Conservation (phyloP, 805 yeast genomes). For the Metschnikowia proteae region DNA sequence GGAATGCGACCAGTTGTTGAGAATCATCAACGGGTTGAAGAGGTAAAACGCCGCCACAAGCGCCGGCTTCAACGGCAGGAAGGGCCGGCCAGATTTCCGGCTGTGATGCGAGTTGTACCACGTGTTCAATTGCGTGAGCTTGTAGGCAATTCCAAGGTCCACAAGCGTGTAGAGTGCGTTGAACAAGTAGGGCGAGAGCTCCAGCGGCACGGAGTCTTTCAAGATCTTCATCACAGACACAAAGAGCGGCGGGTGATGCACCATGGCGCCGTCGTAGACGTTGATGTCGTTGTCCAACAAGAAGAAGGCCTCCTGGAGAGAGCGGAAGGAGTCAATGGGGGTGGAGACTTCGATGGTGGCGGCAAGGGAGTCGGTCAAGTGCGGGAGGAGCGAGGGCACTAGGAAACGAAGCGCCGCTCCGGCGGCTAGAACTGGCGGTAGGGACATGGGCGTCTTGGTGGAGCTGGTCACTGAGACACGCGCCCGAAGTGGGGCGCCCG, state of each 20-base stretch:
- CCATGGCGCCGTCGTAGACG: slow-evolving; percentile 81
- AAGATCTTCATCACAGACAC: slow-evolving; percentile 44
- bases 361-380: slow-evolving; percentile 24
- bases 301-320: slow-evolving; percentile 34
- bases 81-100: slow-evolving; percentile 14
- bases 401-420: slow-evolving; percentile 28
- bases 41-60: slow-evolving; percentile 61
- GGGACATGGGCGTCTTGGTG: slow-evolving; percentile 11
- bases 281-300: slow-evolving; percentile 48
- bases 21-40: slow-evolving; percentile 74
- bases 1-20: slow-evolving; percentile 67
- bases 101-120: slow-evolving; percentile 32
- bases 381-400: slow-evolving; percentile 35
- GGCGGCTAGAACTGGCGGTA: slow-evolving; percentile 14
- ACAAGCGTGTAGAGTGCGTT: slow-evolving; percentile 50
- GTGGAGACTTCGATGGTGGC: slow-evolving; percentile 51
- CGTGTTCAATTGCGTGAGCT: slow-evolving; percentile 48
- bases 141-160: slow-evolving; percentile 57
- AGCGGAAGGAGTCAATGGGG: slow-evolving; percentile 65
- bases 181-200: slow-evolving; percentile 18
- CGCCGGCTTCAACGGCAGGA: slow-evolving; percentile 34
- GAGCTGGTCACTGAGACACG: background rate
- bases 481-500: no score
- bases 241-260: slow-evolving; percentile 80
- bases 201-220: slow-evolving; percentile 20